These are phyloP conservation scores for Termitomyces sp. DNA, from an alignment of 768 basidiomycete species.

Conservation along the genomic window DNA sequence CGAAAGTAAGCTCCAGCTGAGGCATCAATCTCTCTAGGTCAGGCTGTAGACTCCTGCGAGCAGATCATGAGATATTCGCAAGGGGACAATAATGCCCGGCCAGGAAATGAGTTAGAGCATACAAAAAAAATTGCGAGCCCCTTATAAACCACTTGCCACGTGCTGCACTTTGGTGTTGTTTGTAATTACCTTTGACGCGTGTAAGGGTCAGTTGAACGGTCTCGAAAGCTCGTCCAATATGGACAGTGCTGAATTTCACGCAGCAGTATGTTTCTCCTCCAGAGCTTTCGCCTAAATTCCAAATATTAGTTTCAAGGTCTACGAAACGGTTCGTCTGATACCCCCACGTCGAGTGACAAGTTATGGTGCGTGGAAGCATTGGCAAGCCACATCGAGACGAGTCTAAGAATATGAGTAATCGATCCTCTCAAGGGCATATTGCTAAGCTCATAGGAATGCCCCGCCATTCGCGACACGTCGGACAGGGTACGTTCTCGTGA, in stretches of 20 bases:
- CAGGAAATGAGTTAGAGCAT: slow-evolving; percentile 24
- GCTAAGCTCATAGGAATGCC: slow-evolving; percentile 81
- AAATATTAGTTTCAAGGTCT: slow-evolving; percentile 45
- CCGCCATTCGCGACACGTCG: slow-evolving; percentile 72
- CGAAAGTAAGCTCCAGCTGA: slow-evolving; percentile 31
- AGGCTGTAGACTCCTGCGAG: slow-evolving; percentile 31
- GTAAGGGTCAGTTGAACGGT: too few relatives aligned
- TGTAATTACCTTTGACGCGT: neutral
- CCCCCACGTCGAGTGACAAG: slow-evolving; percentile 66
- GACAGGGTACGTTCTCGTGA: slow-evolving; percentile 53
- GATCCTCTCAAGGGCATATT: slow-evolving; percentile 53
- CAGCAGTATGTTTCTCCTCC: slow-evolving; percentile 33
- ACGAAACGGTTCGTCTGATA: slow-evolving; percentile 65
- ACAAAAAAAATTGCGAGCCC: slow-evolving; percentile 1
- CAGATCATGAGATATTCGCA: slow-evolving; percentile 20
- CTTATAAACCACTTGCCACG: slow-evolving; percentile 10
- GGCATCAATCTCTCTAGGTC: slow-evolving; percentile 21
- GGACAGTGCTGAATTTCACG: slow-evolving; percentile 62
- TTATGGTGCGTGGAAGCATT: slow-evolving; percentile 47
- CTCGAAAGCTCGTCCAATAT: slow-evolving; percentile 25
- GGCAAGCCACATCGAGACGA: neutral
- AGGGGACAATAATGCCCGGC: slow-evolving; percentile 30
- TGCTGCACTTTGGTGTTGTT: slow-evolving; percentile 10
- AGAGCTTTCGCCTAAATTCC: neutral
- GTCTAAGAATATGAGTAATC: neutral